Evolutionary conservation across 768 basidiomycete genomes (phyloP).

Genomic region (Naganishia friedmannii): DNA sequence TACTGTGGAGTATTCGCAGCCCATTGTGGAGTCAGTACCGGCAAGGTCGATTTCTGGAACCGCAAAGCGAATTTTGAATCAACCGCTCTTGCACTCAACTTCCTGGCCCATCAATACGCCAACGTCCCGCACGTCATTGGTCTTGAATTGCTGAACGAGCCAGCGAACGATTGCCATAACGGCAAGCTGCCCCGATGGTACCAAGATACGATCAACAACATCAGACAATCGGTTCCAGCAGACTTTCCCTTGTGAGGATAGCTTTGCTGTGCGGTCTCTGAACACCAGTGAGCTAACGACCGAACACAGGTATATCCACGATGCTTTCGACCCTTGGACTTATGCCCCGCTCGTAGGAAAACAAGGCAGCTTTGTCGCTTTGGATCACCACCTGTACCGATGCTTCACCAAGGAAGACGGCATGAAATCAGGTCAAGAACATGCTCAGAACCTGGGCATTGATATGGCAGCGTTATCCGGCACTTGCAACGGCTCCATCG

Average conservation of each 20-base stretch:
- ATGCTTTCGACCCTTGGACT: conserved; percentile 69
- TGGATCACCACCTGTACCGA: conserved; percentile 81
- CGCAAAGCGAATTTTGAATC: conserved; percentile 43
- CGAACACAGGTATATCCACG: conserved; percentile 59
- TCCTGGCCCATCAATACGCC: conserved; percentile 50
- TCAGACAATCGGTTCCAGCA: conserved; percentile 58
- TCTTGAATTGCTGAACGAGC: conserved; percentile 63
- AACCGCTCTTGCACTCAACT: conserved; percentile 48
- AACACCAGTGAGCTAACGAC: not conserved
- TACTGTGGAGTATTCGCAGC: conserved; percentile 34
- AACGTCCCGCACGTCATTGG: conserved; percentile 59
- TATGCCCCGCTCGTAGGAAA: conserved; percentile 62
- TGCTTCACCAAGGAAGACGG: conserved; percentile 69
- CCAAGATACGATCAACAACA: conserved; percentile 57
- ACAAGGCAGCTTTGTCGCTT: conserved; percentile 61
- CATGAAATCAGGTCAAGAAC: conserved; percentile 59
- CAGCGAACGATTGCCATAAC: conserved; percentile 53
- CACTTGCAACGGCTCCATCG: conserved; percentile 57
- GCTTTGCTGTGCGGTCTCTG: not conserved
- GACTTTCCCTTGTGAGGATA: conserved; percentile 58
- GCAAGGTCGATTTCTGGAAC: conserved; percentile 47
- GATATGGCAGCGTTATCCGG: conserved; percentile 54
- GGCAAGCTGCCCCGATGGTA: conserved; percentile 66
- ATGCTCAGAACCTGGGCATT: conserved; percentile 58
- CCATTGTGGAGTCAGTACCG: conserved; percentile 57